Evolutionary conservation across 768 basidiomycete species (phyloP).

Genomic region (Psilocybe sp.): DNA sequence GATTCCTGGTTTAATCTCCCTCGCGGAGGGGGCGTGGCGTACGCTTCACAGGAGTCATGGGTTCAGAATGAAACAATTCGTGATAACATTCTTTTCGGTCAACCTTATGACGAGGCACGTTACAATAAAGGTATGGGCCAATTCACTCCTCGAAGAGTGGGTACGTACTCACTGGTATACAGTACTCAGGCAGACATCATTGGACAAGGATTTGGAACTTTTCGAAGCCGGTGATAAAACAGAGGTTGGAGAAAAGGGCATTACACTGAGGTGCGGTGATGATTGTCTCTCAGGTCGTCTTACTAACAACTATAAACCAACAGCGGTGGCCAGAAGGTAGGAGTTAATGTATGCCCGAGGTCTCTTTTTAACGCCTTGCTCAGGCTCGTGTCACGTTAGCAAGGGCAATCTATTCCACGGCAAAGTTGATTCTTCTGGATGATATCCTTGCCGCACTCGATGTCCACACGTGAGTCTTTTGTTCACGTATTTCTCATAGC

Average conservation of each 20-base stretch:
- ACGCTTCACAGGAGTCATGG: constrained; percentile 85
- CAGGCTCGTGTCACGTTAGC: constrained; percentile 48
- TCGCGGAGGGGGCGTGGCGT: constrained; percentile 65
- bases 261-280: constrained; percentile 39
- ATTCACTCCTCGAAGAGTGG: neutral
- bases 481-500: neutral
- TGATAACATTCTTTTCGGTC: constrained; percentile 83
- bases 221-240: constrained; percentile 68
- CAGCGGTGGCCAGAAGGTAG: constrained; percentile 41
- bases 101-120: constrained; percentile 68
- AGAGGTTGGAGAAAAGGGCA: constrained; percentile 71
- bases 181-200: constrained; percentile 69
- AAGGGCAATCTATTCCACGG: constrained; percentile 44
- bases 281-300: neutral
- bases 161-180: neutral
- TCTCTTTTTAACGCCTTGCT: neutral
- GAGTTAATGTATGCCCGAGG: neutral
- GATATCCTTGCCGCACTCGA: constrained; percentile 72
- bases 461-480: constrained; percentile 21
- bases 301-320: neutral
- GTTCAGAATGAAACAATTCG: constrained; percentile 77
- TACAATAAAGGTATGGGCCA: constrained; percentile 53
- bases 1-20: constrained; percentile 72
- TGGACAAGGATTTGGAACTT: constrained; percentile 69
- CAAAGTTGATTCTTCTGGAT: constrained; percentile 66